phyloP scores from a whole-genome alignment of 1,139 yeast genomes.

The Debaryomyces subglobosus region DNA sequence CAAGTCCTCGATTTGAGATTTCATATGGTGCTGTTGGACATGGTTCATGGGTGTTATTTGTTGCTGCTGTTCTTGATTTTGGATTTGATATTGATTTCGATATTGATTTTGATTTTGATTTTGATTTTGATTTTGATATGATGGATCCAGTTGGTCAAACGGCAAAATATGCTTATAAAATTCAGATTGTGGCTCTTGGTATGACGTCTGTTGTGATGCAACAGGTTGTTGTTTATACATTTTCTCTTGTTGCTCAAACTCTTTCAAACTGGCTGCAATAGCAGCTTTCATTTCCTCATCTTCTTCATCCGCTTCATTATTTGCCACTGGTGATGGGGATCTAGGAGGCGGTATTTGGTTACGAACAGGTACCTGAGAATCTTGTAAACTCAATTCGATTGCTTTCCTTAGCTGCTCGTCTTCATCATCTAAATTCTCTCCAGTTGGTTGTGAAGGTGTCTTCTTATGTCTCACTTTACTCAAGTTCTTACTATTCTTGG shows the following conservation, averaged over 20 bases:
- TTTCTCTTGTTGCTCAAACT: conserved; percentile 54
- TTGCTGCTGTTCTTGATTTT: conserved; percentile 9
- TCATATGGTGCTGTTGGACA: neutral
- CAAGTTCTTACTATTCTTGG: conserved; percentile 26
- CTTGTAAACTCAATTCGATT: conserved; percentile 74
- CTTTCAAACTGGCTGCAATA: conserved; percentile 87
- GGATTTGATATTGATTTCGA: too few relatives aligned
- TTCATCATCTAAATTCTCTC: conserved; percentile 46
- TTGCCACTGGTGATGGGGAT: conserved; percentile 12
- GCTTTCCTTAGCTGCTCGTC: conserved; percentile 83
- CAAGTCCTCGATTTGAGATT: conserved; percentile 34
- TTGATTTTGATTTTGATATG: neutral
- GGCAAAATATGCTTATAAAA: conserved; percentile 32
- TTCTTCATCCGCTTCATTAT: conserved; percentile 55
- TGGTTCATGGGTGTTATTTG: conserved; percentile 12
- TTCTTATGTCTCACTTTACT: conserved; percentile 11
- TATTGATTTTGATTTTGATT: too few relatives aligned
- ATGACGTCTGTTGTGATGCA: conserved; percentile 16
- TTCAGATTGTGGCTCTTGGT: conserved; percentile 27
- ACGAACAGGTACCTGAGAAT: conserved; percentile 33
- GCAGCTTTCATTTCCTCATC: conserved; percentile 95
- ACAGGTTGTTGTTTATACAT: conserved; percentile 7
- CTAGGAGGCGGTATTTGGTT: conserved; percentile 2
- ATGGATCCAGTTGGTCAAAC: conserved; percentile 12
- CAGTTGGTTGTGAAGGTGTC: neutral